A percentile compares a stretch with the other conserved stretches of the same genome.
Evolutionary conservation across 2,329 filamentous ascomycete genomes (phyloP).

Genomic region (Diaporthe vaccinii): DNA sequence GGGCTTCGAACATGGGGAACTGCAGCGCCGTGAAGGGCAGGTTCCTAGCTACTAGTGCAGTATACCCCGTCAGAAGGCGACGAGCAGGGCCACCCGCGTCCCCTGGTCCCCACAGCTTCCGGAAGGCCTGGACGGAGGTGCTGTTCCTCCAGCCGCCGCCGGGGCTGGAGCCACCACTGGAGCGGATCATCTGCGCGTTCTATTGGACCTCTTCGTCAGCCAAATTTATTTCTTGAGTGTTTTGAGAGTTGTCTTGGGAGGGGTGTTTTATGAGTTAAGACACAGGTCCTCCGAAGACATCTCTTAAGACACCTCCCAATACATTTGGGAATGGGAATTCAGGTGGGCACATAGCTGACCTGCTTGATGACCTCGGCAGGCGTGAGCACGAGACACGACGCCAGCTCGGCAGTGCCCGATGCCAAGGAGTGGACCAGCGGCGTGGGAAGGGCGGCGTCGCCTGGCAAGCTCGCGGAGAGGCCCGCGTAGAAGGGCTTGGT

Average conservation of each 20-base stretch:
- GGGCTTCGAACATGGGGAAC: conserved; percentile 86
- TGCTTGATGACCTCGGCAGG: conserved; percentile 94
- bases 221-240: too few relatives aligned
- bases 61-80: conserved; percentile 79
- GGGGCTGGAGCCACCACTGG: conserved; percentile 40
- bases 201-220: too few relatives aligned
- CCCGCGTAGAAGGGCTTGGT: conserved; percentile 74
- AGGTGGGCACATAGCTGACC: too few relatives aligned
- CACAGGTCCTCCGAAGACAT: too few relatives aligned
- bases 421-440: conserved; percentile 80
- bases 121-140: conserved; percentile 65
- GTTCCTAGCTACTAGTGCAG: conserved; percentile 84
- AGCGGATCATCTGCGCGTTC: conserved; percentile 85
- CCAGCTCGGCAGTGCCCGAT: conserved; percentile 83
- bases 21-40: conserved; percentile 90
- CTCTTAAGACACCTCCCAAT: too few relatives aligned
- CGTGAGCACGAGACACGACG: conserved; percentile 87
- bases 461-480: conserved; percentile 53
- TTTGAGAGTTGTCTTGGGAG: too few relatives aligned
- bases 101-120: conserved; percentile 61
- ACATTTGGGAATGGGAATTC: too few relatives aligned
- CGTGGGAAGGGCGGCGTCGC: conserved; percentile 63
- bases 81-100: conserved; percentile 62
- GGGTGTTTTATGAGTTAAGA: too few relatives aligned
- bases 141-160: conserved; percentile 46